Percentiles rank a stretch among this genome's conserved stretches.
Conservation (phyloP, 2,329 filamentous ascomycete species). For the Lasiodiplodia hormozganensis region DNA sequence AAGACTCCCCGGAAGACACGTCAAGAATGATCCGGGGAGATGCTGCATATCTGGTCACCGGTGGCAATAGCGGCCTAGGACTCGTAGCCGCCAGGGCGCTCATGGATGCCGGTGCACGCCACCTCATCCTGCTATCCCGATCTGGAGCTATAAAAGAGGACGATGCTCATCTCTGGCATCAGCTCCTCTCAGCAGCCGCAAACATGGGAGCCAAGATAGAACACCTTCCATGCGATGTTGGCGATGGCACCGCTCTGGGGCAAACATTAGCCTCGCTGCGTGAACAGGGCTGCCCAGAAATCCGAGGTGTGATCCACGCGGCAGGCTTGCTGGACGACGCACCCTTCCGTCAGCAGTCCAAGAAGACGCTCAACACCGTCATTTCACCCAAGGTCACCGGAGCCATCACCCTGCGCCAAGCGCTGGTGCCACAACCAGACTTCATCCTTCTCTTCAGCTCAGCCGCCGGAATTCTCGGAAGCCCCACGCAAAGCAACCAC, state of each 20-base stretch:
- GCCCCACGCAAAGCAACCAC: conserved; percentile 54
- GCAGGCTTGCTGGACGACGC: no score
- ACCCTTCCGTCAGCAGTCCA: no score
- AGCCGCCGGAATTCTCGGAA: conserved; percentile 35
- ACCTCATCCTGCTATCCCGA: conserved; percentile 27
- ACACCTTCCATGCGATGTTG: not conserved
- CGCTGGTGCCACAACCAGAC: conserved; percentile 29
- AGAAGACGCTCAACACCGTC: no score
- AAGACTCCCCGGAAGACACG: not conserved
- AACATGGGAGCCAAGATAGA: conserved; percentile 3
- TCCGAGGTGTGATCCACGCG: no score
- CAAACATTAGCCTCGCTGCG: not conserved
- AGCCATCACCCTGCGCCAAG: not conserved
- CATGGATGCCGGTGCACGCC: conserved; percentile 32
- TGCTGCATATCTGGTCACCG: conserved; percentile 31
- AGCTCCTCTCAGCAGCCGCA: conserved; percentile 32
- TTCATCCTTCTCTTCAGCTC: conserved; percentile 43
- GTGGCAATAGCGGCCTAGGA: conserved; percentile 38
- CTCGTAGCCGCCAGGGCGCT: conserved; percentile 32
- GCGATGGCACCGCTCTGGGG: not conserved
- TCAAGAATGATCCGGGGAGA: no score
- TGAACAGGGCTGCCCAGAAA: not conserved
- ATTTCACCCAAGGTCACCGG: no score
- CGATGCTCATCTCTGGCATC: no score
- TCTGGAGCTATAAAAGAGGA: no score